Conservation (phyloP, 352 stramenopile species). For the Phytophthora pseudosyringae region DNA sequence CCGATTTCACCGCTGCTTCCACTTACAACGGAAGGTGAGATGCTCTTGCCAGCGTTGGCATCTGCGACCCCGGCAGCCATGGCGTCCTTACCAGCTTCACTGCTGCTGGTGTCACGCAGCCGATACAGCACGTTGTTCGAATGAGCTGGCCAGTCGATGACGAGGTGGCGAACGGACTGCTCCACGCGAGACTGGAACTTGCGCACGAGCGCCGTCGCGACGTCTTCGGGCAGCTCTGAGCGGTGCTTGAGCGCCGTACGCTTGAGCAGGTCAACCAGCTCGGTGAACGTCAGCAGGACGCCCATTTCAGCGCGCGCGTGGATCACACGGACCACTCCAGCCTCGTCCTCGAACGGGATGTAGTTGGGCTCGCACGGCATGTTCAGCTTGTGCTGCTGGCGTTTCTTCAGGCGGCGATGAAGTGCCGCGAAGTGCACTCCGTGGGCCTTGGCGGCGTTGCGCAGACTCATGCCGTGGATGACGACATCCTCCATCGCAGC, state of each 20-base stretch:
- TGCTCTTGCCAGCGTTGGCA: slow-evolving; percentile 16
- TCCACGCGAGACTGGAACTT: slow-evolving; percentile 68
- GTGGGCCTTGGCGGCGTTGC: slow-evolving; percentile 63
- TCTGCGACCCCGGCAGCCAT: slow-evolving; percentile 9
- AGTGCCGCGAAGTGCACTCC: slow-evolving; percentile 75
- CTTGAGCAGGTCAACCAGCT: slow-evolving; percentile 70
- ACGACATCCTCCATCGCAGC: slow-evolving; percentile 72
- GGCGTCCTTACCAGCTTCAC: slow-evolving; percentile 20
- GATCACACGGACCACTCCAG: slow-evolving; percentile 72
- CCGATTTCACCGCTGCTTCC: slow-evolving; percentile 17
- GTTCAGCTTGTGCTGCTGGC: slow-evolving; percentile 49
- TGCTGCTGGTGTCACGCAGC: slow-evolving; percentile 27
- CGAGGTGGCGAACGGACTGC: slow-evolving; percentile 66
- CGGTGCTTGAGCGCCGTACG: slow-evolving; percentile 68
- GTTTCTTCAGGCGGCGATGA: slow-evolving; percentile 73
- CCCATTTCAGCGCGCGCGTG: slow-evolving; percentile 72
- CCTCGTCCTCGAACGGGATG: slow-evolving; percentile 74
- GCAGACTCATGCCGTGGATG: slow-evolving; percentile 74
- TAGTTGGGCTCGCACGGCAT: slow-evolving; percentile 58
- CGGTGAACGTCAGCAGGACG: slow-evolving; percentile 71
- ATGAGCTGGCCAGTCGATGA: slow-evolving; percentile 60
- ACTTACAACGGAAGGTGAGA: slow-evolving; percentile 19
- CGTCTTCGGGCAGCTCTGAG: slow-evolving; percentile 42
- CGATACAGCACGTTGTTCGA: slow-evolving; percentile 48
- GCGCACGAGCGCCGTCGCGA: slow-evolving; percentile 47